Conservation (phyloP, 352 stramenopile species). For the Phytophthora brassicae region DNA sequence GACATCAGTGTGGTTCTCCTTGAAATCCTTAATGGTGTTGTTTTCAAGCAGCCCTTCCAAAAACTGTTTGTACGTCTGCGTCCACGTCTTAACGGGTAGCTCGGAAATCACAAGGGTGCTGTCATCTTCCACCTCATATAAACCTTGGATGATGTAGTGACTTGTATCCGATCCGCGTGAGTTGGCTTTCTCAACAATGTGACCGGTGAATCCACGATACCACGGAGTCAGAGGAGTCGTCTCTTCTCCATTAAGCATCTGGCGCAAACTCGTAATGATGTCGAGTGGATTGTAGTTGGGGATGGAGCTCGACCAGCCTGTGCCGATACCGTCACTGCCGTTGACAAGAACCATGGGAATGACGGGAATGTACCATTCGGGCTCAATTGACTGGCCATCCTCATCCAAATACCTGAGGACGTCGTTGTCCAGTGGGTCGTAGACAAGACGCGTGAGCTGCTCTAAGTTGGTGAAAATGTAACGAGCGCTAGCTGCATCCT, state of each 20-base stretch:
- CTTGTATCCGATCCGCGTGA: conserved; percentile 51
- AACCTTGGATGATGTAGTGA: conserved; percentile 85
- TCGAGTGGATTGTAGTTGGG: conserved; percentile 93
- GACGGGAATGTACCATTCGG: conserved; percentile 93
- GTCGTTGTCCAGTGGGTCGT: conserved; percentile 89
- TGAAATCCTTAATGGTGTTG: conserved; percentile 90
- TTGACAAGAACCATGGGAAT: conserved; percentile 98
- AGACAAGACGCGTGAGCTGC: conserved; percentile 79
- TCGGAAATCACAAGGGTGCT: conserved; percentile 95
- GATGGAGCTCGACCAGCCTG: conserved; percentile 93
- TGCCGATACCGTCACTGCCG: conserved; percentile 96
- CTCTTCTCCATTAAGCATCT: conserved; percentile 65
- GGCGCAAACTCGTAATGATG: conserved; percentile 79
- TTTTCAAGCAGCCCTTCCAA: conserved; percentile 91
- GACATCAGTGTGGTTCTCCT: conserved; percentile 93
- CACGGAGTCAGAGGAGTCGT: conserved; percentile 78
- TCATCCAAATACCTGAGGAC: conserved; percentile 92
- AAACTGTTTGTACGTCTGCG: conserved; percentile 95
- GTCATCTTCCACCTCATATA: conserved; percentile 82
- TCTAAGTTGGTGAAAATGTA: conserved; percentile 95
- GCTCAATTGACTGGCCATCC: conserved; percentile 92
- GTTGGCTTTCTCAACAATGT: conserved; percentile 80
- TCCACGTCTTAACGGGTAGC: conserved; percentile 96
- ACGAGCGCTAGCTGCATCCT: conserved; percentile 93
- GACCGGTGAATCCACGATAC: conserved; percentile 91